These are phyloP conservation scores for Pythium periplocum DNA, from an alignment of 352 stramenopile species.

Conservation along the genomic window DNA sequence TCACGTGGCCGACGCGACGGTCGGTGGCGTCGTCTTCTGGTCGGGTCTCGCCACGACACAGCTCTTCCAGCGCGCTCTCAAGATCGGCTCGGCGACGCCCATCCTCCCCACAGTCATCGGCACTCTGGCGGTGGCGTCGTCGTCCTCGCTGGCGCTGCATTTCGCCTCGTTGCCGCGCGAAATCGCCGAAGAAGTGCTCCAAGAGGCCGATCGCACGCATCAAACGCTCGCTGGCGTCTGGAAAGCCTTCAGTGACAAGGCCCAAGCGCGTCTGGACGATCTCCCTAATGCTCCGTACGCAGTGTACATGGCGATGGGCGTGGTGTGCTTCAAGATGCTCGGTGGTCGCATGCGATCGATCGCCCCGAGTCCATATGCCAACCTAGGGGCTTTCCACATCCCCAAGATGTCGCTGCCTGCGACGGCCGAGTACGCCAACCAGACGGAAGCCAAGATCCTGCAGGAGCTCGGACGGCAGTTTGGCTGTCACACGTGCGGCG, in stretches of 20 bases:
- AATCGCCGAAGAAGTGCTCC: slow-evolving; percentile 6
- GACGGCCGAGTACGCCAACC: slow-evolving; percentile 66
- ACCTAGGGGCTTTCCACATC: slow-evolving; percentile 76
- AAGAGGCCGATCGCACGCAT: neutral
- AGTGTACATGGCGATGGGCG: slow-evolving; percentile 64
- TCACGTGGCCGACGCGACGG: slow-evolving; percentile 21
- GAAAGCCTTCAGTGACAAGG: slow-evolving; percentile 2
- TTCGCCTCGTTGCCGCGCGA: slow-evolving; percentile 25
- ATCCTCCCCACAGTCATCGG: slow-evolving; percentile 19
- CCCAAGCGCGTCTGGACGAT: slow-evolving; percentile 10
- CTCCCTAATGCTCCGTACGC: slow-evolving; percentile 31
- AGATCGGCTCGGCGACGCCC: slow-evolving; percentile 20
- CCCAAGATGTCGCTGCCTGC: slow-evolving; percentile 71
- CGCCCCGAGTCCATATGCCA: slow-evolving; percentile 67
- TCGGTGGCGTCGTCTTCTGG: slow-evolving; percentile 28
- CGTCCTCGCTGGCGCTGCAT: slow-evolving; percentile 20
- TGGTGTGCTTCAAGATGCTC: slow-evolving; percentile 74
- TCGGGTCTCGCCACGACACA: slow-evolving; percentile 23
- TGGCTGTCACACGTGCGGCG: slow-evolving; percentile 80
- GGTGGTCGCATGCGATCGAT: slow-evolving; percentile 63
- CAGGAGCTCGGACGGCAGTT: slow-evolving; percentile 76
- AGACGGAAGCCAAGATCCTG: slow-evolving; percentile 55
- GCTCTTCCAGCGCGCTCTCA: slow-evolving; percentile 15
- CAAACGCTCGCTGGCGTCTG: neutral
- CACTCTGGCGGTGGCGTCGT: slow-evolving; percentile 22